Evolutionary conservation across 1,284 basidiomycete species (phyloP), one percentile per base, ranked within the genome.

Genomic region (Malassezia globosa): DNA sequence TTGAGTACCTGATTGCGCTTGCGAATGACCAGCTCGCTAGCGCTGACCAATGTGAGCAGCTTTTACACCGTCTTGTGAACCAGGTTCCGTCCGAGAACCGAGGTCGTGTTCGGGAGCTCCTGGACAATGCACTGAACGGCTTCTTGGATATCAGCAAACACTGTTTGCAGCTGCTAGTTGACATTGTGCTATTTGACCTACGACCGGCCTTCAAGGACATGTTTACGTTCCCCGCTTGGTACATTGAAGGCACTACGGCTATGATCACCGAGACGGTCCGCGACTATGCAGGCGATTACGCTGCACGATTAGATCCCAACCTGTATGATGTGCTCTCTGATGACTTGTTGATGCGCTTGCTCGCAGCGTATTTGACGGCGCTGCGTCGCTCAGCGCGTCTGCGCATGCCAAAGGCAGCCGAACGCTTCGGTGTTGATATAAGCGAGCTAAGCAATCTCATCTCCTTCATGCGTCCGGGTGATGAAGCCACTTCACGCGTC

Each of bases 21-120:
- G 90, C 90, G 42, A 97, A 97, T 75, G 92, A 97, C 74, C 89
- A 95, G 73, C 82, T 97, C 74, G 92, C 90, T 73, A 85, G 83
- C 4, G 94, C 94, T 8, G 90, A 97, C 72, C 90, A 85, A 66
- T 81, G 84, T 8, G 92, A 97, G 74, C 80, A 82, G 1, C 77
- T 97, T 4, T 81, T 85, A 26, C 80, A 78, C 7, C 82, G 90
- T 37, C 76, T 97, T 25, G 92, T 96, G 74, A 81, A 84, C 3
- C 79, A 94, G 48, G 92, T 97, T 2, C 87, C 84, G 14, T 83
- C 86, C 62, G 96, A 96, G 75, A 96, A 97, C 74, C 79, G 83
- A 48, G 77, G 76, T 3, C 77, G 79, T 8, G 94, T 97, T 64
- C 81, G 80, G 56, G 87, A 90, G 63, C 79, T 82, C 42, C 76